Evolutionary conservation across 2,329 filamentous ascomycete genomes (phyloP), one percentile per base, ranked within the genome.

Genomic region (Pseudopyrenochaeta lycopersici): DNA sequence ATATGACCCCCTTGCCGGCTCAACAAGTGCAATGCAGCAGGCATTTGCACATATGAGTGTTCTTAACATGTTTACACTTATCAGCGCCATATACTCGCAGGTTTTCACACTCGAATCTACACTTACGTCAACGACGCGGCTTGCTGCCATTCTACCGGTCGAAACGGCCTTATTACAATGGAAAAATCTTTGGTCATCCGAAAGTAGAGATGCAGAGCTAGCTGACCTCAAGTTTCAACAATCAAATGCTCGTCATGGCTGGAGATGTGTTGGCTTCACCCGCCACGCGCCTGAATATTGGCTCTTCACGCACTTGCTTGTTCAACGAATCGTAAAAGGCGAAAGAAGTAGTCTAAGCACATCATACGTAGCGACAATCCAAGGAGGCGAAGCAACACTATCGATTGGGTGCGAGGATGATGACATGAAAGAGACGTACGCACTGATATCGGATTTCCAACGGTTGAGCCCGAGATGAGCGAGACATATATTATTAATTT

Each of bases 21-120:
- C 7, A 10, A 44, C 11, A 9, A 11, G 7, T 27, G 4, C 15
- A 4, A 4, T 20, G 31, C 23, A 30, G 17, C 18, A 17, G 42
- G n/a, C 2, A 27, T 52, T 52, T 17, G 29, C 42, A 11, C 35
- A 46, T 7, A 41, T 52, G 7, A 52, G 49, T 29, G 36, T 52
- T 20, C 38, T 52, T 12, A 46, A 52, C 27, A 52, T 52, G 49
- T 52, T 52, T 20, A 52, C 49, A 3, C 17, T 52, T 11, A 30
- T 52, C n/a, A 33, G 35, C 30, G 49, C 43, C 11, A 23, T 52
- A n/a, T 52, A 46, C 7, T 9, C 30, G 10, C 43, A 52, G 29
- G 17, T 38, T 21, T 42, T 30, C 14, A 29, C 21, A 11, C 20
- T 52, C 18, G 27, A 52, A 17, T 5, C 11, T 4, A 11, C 32